These are phyloP conservation scores for Pichia insulana DNA, from an alignment of 805 yeast species.

Conservation along the genomic window DNA sequence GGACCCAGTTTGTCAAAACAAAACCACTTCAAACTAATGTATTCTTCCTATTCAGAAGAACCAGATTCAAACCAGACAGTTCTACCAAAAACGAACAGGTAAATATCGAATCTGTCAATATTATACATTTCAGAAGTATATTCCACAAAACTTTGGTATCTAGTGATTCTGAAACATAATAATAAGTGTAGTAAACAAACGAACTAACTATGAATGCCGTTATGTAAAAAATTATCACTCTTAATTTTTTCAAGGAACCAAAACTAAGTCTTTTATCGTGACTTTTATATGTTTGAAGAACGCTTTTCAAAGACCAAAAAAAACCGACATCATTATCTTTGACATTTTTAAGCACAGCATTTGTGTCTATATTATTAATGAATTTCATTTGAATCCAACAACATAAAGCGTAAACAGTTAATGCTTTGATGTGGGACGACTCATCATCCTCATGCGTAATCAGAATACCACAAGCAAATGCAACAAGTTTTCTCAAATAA, in stretches of 20 bases:
- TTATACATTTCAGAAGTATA: slow-evolving; percentile 1
- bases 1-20: too few species aligned
- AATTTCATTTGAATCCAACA: slow-evolving; percentile 22
- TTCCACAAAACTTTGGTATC: slow-evolving; percentile 1
- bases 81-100: slow-evolving; percentile 8
- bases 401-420: slow-evolving; percentile 18
- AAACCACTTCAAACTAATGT: slow-evolving; percentile 4
- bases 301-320: slow-evolving; percentile 16
- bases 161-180: neutral
- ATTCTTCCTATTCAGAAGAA: slow-evolving; percentile 2
- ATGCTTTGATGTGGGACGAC: slow-evolving; percentile 22
- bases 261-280: neutral
- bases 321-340: slow-evolving; percentile 5
- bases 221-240: neutral
- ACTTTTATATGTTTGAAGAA: too few species aligned
- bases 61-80: slow-evolving; percentile 5
- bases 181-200: neutral
- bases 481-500: slow-evolving; percentile 21
- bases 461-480: slow-evolving; percentile 23
- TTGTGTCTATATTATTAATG: slow-evolving; percentile 16
- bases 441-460: slow-evolving; percentile 23
- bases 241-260: neutral
- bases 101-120: slow-evolving; percentile 8
- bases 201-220: neutral
- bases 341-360: neutral